Conservation (phyloP, 257 asterid species). For the Lithospermum erythrorhizon region DNA sequence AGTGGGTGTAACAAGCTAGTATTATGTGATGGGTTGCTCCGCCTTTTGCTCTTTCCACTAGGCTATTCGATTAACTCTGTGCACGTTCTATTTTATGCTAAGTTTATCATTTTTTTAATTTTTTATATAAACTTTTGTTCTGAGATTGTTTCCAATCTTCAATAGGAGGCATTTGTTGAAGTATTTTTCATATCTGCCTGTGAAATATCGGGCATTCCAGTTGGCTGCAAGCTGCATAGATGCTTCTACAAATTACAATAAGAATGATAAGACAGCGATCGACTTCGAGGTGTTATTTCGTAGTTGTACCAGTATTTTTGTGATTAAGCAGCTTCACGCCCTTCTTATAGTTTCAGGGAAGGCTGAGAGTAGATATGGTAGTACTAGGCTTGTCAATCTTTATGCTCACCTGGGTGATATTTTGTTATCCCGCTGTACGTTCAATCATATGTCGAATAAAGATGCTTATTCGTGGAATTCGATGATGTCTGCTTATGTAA, state of each 20-base stretch:
- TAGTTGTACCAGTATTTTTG: slow-evolving; percentile 34
- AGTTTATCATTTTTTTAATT: too few species aligned
- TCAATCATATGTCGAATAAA: slow-evolving; percentile 36
- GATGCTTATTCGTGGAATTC: slow-evolving; percentile 77
- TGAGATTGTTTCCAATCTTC: slow-evolving; percentile 7
- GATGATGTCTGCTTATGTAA: slow-evolving; percentile 58
- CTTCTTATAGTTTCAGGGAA: slow-evolving; percentile 62
- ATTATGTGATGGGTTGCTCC: too few species aligned
- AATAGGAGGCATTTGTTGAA: slow-evolving; percentile 27
- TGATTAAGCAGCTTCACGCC: slow-evolving; percentile 47
- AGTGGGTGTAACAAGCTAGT: too few species aligned
- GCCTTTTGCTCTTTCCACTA: too few species aligned
- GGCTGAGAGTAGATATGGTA: slow-evolving; percentile 28
- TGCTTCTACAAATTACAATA: slow-evolving; percentile 18
- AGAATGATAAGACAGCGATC: slow-evolving; percentile 19
- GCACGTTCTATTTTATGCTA: too few species aligned
- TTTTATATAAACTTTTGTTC: too few species aligned
- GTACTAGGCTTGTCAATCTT: slow-evolving; percentile 56
- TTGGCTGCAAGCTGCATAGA: slow-evolving; percentile 21
- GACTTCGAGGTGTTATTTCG: slow-evolving; percentile 47
- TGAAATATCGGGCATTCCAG: slow-evolving; percentile 11
- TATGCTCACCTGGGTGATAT: slow-evolving; percentile 57
- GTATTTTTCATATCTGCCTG: slow-evolving; percentile 5
- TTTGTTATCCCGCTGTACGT: slow-evolving; percentile 38
- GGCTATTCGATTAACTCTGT: too few species aligned